Evolutionary conservation across 768 basidiomycete species (phyloP), one percentile per base, ranked within the genome.

Genomic region (Hygrocybe punicea): DNA sequence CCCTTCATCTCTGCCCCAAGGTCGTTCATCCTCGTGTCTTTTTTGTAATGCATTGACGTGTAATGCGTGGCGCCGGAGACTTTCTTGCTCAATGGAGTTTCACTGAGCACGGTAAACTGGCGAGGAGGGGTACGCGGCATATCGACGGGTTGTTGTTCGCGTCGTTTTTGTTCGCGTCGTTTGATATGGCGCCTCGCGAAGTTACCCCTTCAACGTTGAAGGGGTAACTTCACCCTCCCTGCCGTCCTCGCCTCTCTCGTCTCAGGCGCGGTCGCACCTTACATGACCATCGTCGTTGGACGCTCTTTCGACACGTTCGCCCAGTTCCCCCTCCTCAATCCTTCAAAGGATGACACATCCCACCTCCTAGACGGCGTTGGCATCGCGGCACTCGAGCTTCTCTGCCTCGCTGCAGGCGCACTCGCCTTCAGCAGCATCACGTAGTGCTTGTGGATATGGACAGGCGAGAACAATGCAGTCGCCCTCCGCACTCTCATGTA

Each of bases 241-340:
- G 90, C 87, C 5, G 61, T 85, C 58, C n/a, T 80, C 47, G 78
- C 83, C 23, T 86, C 91, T 16, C 51, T 86, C 49, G 71, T 80
- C 40, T 77, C 85, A 2, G 88, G 89, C 34, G 82, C 85, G 37
- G 77, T 91, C 49, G 88, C 86, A 0, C 92, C 93, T 4, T 90
- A 87, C 76, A 93, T 93, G 90, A 92, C 93, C 7, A 75, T 81
- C 42, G 82, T 91, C n/a, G n/a, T n/a, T n/a, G n/a, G n/a, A n/a
- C n/a, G n/a, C n/a, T n/a, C n/a, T n/a, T n/a, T n/a, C n/a, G 77
- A 87, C 53, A 76, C 83, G 0, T 90, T 93, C 65, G 80, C 89
- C 3, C 86, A 87, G 64, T 77, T 76, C 61, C 69, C 73, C n/a
- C 62, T 69, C 37, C 60, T 69, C 78, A 74, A 40, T 77, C 76